Conservation (phyloP, 1,284 basidiomycete species). For the Athelia sp. region DNA sequence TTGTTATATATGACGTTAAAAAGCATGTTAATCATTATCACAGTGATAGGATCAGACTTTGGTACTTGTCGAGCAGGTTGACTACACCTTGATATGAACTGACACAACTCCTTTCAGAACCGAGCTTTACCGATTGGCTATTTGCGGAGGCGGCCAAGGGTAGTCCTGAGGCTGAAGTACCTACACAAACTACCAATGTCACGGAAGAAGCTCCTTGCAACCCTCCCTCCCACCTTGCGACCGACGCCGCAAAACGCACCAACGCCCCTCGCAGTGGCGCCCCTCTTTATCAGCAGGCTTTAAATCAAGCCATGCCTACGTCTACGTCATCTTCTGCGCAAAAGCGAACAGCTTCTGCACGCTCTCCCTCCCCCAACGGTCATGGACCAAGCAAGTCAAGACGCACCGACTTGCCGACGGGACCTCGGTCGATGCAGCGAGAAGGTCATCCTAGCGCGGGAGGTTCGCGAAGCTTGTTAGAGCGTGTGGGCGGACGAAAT, state of each 20-base stretch:
- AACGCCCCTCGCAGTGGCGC: conserved; percentile 40
- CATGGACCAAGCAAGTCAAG: conserved; percentile 57
- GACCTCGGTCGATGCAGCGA: conserved; percentile 73
- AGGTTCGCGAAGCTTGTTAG: conserved; percentile 57
- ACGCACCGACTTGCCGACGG: conserved; percentile 70
- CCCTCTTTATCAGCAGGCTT: conserved; percentile 61
- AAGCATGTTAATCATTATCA: conserved; percentile 14
- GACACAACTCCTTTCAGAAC: conserved; percentile 40
- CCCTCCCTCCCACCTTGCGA: conserved; percentile 24
- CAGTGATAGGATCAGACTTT: conserved; percentile 78
- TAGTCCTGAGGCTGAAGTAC: conserved; percentile 39
- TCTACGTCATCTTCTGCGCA: conserved; percentile 45
- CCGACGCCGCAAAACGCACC: conserved; percentile 38
- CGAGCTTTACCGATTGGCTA: conserved; percentile 79
- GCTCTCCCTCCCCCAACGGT: conserved; percentile 68
- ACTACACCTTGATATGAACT: conserved; percentile 4
- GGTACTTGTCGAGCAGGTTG: conserved; percentile 36
- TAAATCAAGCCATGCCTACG: conserved; percentile 55
- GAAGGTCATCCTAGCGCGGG: conserved; percentile 30
- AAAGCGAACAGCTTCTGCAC: conserved; percentile 65
- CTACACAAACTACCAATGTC: conserved; percentile 29
- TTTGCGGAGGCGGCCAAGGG: conserved; percentile 75
- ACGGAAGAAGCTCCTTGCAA: conserved; percentile 25
- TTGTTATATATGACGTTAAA: conserved; percentile 8
- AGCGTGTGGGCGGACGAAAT: conserved; percentile 58